Base-by-base conservation (phyloP, 208 protist species). In the Crithidia sp. region DNA sequence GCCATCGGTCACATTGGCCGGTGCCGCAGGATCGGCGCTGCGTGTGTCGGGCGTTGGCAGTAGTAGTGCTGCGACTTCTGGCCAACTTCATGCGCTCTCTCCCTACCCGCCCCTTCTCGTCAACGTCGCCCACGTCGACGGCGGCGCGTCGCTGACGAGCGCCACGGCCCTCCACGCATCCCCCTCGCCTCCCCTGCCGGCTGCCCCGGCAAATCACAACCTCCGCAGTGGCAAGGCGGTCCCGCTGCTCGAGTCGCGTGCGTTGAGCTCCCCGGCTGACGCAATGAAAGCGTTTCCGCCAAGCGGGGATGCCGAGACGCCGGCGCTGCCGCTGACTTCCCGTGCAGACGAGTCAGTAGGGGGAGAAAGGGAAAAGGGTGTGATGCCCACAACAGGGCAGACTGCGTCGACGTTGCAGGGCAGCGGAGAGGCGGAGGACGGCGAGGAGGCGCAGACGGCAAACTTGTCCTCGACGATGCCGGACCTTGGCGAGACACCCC, bases 401-500 rank as follows among this genome's bases (percentile, higher is more conserved):
- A 39, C 7, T 10, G 17, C 58, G 28, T 16, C 54, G 44, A 40
- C 66, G 7, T 37, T 37, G 28, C 28, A 28, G 28, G 28, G 28
- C 8, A 6, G 36, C 13, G 58, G 16, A 12, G 65, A 44, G 40
- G 49, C 19, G 41, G 45, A 16, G 5, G 53, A 47, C 57, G 56
- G 19, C 8, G 59, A 41, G 16, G 47, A 7, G 7, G 47, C 16
- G 40, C 13, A 19, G 4, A 36, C 54, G 2, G 17, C 65, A n/a
- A 57, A 57, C n/a, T 53, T 73, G 3, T 79, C 74, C 5, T 70
- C 67, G 9, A 79, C 74, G 7, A 63, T 79, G 67, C 74, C 74
- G 2, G 74, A 79, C 54, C 60, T 79, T 39, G 39, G 53, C n/a
- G 59, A 56, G 28, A 74, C 61, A 7, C 44, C 74, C 16, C 74